phyloP scores from a whole-genome alignment of 345 rosid species.

The Populus deltoides region DNA sequence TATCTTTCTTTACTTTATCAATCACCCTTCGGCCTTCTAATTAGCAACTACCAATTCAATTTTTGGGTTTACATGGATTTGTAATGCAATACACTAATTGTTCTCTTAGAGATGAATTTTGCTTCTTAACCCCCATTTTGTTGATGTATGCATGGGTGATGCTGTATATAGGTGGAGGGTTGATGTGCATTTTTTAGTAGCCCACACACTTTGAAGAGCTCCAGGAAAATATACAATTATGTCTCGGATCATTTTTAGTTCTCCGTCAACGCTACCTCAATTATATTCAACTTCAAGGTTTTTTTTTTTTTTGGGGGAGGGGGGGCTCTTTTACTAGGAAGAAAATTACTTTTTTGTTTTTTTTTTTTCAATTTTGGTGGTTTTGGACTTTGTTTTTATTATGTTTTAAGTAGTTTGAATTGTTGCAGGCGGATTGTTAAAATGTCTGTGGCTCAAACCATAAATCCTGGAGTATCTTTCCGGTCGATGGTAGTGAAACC shows the following conservation, averaged over 20 bases:
- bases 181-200: not conserved
- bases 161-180: not conserved
- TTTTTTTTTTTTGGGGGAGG: not conserved
- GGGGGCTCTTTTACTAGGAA: not conserved
- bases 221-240: conserved; percentile 8
- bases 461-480: conserved; percentile 28
- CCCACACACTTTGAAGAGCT: not conserved
- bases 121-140: not conserved
- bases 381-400: not conserved
- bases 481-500: conserved; percentile 60
- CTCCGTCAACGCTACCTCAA: conserved; percentile 38
- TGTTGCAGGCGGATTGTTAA: conserved; percentile 15
- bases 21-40: no score
- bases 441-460: conserved; percentile 25
- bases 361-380: conserved; percentile 1
- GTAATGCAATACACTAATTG: not conserved
- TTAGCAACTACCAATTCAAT: no score
- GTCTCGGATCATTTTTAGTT: conserved; percentile 32
- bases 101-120: not conserved
- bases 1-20: no score
- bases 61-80: not conserved
- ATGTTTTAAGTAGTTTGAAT: not conserved
- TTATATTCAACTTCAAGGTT: conserved; percentile 46
- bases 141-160: not conserved
- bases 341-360: not conserved